phyloP scores from a whole-genome alignment of 495 filamentous ascomycete species.

The Xylaria acuta region DNA sequence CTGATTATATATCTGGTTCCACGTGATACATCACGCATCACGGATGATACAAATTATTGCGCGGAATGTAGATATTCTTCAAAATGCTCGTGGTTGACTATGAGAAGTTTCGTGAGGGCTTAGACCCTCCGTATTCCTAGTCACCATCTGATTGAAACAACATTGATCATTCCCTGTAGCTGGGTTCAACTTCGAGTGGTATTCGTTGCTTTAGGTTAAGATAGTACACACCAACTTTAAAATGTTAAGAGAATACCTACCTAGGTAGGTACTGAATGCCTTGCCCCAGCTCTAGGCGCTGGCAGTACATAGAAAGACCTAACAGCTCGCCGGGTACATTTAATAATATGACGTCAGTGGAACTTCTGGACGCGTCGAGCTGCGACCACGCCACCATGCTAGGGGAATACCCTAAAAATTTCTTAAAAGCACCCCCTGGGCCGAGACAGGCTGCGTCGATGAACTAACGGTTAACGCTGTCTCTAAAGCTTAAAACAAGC shows the following conservation, averaged over 20 bases:
- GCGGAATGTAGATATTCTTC: not conserved
- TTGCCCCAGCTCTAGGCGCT: not conserved
- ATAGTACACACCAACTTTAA: not conserved
- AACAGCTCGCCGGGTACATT: not conserved
- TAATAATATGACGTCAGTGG: slow-evolving; percentile 14
- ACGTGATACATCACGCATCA: not conserved
- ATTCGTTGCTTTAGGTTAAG: not conserved
- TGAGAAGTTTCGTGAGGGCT: not conserved
- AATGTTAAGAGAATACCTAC: not conserved
- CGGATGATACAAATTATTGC: not conserved
- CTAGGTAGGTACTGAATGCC: not conserved
- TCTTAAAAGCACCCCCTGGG: not conserved
- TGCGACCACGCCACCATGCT: slow-evolving; percentile 1
- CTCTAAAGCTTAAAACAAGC: not conserved
- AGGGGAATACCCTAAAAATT: not conserved
- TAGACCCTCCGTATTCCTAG: not conserved
- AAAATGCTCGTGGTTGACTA: not conserved
- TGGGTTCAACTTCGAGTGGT: no score
- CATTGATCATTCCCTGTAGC: not conserved
- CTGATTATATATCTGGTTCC: not conserved
- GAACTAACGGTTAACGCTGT: not conserved
- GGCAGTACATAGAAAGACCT: not conserved
- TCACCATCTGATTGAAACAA: not conserved
- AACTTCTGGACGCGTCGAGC: slow-evolving; percentile 4
- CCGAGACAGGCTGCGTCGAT: not conserved